Evolutionary conservation across 306 rosid genomes (phyloP).

Genomic region (Fagus sylvatica): DNA sequence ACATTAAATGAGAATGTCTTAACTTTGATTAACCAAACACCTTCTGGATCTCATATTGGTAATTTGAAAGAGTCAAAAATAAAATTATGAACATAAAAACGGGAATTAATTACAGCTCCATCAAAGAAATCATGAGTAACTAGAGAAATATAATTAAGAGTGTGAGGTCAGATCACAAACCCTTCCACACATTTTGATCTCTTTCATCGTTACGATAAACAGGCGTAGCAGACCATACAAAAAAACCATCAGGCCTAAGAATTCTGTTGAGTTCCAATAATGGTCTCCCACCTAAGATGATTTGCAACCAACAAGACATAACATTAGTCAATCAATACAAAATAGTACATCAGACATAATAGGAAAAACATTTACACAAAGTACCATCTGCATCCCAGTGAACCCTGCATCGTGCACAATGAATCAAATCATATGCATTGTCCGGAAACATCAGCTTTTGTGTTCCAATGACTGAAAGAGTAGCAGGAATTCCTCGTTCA

Average conservation of each 20-base stretch:
- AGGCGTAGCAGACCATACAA: slow-evolving; percentile 95
- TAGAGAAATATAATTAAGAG: not conserved
- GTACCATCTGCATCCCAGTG: slow-evolving; percentile 98
- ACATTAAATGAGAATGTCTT: slow-evolving; percentile 23
- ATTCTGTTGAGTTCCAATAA: slow-evolving; percentile 84
- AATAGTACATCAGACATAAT: slow-evolving; percentile 6
- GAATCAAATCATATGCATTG: slow-evolving; percentile 78
- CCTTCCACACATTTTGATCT: slow-evolving; percentile 74
- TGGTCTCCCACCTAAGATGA: slow-evolving; percentile 76
- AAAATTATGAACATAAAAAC: not conserved
- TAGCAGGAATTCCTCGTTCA: slow-evolving; percentile 97
- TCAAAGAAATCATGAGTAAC: not conserved
- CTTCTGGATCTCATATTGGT: not conserved
- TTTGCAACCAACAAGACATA: slow-evolving; percentile 22
- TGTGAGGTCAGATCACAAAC: slow-evolving; percentile 47
- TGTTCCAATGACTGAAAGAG: slow-evolving; percentile 92
- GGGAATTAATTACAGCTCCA: not conserved
- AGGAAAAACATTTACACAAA: slow-evolving; percentile 3
- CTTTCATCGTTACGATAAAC: slow-evolving; percentile 77
- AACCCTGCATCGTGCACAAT: slow-evolving; percentile 93
- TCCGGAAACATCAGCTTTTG: slow-evolving; percentile 73
- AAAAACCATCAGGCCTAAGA: slow-evolving; percentile 25
- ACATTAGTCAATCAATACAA: not conserved
- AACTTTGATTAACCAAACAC: slow-evolving; percentile 20
- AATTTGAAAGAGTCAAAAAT: not conserved